A percentile compares a stretch with the other conserved stretches of the same genome.
Evolutionary conservation across 2,329 filamentous ascomycete species (phyloP).

Genomic region (Raffaelea deltoideospora): DNA sequence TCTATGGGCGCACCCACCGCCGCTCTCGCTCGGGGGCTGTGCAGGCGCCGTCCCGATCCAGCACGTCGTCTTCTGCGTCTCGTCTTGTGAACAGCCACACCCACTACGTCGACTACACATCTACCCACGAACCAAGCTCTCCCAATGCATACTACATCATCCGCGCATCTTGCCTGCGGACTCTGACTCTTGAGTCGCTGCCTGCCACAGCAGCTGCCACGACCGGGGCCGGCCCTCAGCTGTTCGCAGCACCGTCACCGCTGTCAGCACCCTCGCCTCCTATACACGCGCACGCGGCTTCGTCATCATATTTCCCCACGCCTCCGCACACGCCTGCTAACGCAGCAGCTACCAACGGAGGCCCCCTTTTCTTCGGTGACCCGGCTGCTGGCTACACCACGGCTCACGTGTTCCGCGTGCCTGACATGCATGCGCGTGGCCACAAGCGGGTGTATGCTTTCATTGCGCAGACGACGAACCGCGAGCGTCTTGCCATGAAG

Average conservation of each 20-base stretch:
- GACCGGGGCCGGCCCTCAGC: conserved; percentile 10
- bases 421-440: conserved; percentile 51
- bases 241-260: conserved; percentile 12
- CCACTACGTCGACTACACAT: conserved; percentile 54
- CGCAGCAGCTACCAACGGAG: conserved; percentile 31
- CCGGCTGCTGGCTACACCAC: conserved; percentile 51
- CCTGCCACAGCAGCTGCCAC: conserved; percentile 35
- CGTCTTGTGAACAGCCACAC: conserved; percentile 30
- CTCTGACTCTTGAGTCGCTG: conserved; percentile 50
- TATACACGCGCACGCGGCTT: conserved; percentile 22
- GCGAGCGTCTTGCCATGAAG: conserved; percentile 50
- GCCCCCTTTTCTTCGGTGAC: conserved; percentile 56
- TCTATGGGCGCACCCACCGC: conserved; percentile 12
- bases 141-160: conserved; percentile 51
- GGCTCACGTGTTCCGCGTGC: conserved; percentile 55
- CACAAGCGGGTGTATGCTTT: conserved; percentile 57
- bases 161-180: conserved; percentile 49
- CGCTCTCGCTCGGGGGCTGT: conserved; percentile 28
- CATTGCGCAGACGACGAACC: conserved; percentile 48
- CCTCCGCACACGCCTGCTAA: too few relatives aligned
- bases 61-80: conserved; percentile 29
- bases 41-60: conserved; percentile 34
- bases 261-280: conserved; percentile 1
- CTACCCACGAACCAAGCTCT: conserved; percentile 47
- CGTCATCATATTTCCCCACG: too few relatives aligned